phyloP scores from a whole-genome alignment of 2,329 filamentous ascomycete species.

The Emergomyces africanus region DNA sequence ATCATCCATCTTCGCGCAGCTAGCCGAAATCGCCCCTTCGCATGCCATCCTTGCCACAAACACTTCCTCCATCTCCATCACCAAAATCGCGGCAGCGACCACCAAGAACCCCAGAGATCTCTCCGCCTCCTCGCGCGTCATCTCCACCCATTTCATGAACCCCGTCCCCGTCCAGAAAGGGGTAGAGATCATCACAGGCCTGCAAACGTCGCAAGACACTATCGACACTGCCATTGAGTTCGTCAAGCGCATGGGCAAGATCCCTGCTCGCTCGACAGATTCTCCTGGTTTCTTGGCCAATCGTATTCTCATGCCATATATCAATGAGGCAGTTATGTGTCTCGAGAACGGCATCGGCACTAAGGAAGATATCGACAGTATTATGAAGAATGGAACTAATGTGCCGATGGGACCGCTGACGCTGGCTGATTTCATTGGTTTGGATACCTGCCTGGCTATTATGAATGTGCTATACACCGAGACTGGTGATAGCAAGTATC shows the following conservation, averaged over 20 bases:
- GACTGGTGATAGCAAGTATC: conserved; percentile 91
- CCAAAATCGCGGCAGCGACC: conserved; percentile 81
- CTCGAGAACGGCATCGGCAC: conserved; percentile 83
- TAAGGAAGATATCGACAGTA: conserved; percentile 85
- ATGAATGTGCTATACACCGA: conserved; percentile 91
- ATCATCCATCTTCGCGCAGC: conserved; percentile 68
- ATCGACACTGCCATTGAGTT: conserved; percentile 73
- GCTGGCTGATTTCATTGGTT: conserved; percentile 90
- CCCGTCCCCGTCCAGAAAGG: conserved; percentile 94
- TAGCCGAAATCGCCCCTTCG: conserved; percentile 67
- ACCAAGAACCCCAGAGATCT: conserved; percentile 66
- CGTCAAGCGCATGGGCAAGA: conserved; percentile 85
- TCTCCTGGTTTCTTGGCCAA: conserved; percentile 92
- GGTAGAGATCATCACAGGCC: conserved; percentile 89
- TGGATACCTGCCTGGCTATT: conserved; percentile 92
- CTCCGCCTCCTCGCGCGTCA: conserved; percentile 70
- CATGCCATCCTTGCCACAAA: conserved; percentile 93
- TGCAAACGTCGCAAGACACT: conserved; percentile 78
- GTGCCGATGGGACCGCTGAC: conserved; percentile 95
- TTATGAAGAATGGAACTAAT: conserved; percentile 99
- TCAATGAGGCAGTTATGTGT: conserved; percentile 96
- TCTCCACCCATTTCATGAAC: conserved; percentile 99
- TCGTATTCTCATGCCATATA: conserved; percentile 96
- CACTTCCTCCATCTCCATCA: conserved; percentile 97
- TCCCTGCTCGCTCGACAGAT: conserved; percentile 76